Base-by-base conservation (phyloP, 2,329 filamentous ascomycete genomes). In the Fusarium palustre region DNA sequence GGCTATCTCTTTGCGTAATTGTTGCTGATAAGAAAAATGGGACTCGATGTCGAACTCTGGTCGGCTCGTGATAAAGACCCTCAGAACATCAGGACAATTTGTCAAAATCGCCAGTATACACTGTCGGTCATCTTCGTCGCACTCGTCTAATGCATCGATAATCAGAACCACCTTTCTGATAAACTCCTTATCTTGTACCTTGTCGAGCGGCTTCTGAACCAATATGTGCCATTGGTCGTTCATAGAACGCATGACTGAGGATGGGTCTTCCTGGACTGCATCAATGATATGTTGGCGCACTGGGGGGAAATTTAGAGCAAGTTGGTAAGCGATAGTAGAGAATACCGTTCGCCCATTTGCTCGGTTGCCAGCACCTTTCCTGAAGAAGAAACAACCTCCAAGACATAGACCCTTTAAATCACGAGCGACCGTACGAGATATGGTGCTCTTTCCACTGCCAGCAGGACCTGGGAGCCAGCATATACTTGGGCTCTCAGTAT, bases 321-420 rank as follows among this genome's bases (percentile, higher is more conserved):
- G 74, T 43, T 83, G 77, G 5, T 47, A 49, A 5, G 78, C 76
- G n/a, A 85, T 60, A 0, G 34, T 83, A 75, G 24, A 84, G 73
- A 47, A 71, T 68, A n/a, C 41, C 63, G 30, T 16, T 0, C 34
- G 34, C 0, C 34, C 48, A 12, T 11, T 47, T 3, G 39, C 52
- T 31, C 46, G 46, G 5, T 43, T 49, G 1, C 30, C 38, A 0
- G 34, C 59, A 4, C 48, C 38, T 30, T 41, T 34, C 39, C 52
- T 59, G 41, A 59, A 62, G 34, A 59, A 25, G 10, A 59, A 59
- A 2, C 33, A 43, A 1, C 53, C 62, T 0, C 59, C 52, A 0
- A 64, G 36, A 0, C 12, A 31, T 2, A 6, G 15, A 1, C 20
- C 13, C 2, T n/a, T 36, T 1, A 50, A 11, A 1, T 48, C 39